Evolutionary conservation across 2,329 filamentous ascomycete species (phyloP), one percentile per base, ranked within the genome.

Genomic region (Fusarium concolor): DNA sequence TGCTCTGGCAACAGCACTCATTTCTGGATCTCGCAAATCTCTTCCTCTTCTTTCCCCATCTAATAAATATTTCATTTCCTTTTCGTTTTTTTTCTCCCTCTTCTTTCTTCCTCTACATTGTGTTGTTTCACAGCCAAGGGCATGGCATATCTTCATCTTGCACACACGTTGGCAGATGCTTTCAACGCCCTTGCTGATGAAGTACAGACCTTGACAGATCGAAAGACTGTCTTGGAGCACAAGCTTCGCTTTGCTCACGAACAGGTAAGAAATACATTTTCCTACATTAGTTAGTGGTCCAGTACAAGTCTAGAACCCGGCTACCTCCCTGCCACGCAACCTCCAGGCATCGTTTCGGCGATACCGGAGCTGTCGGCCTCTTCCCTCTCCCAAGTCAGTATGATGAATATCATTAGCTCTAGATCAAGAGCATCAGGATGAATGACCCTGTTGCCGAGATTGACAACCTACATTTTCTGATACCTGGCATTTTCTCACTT

Each of bases 391-490:
- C 55, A 62, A 58, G 72, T 72, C 72, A 76, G 71, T 68, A 77
- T 81, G 79, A 81, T 81, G 79, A 80, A 74, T 75, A 79, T 62
- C 77, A 77, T 91, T 92, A 93, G 91, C 91, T 93, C 91, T 93
- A 93, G 91, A 93, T 92, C 90, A 90, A 85, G 86, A 92, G 89
- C 85, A 87, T 82, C 85, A 76, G 68, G 65, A 67, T 65, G 74
- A 79, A 83, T 82, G 84, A 82, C 83, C 65, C 60, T 63, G 70
- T 71, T 79, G 78, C 79, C 76, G 80, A 87, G 90, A 92, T 85
- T 83, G 89, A 91, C 79, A 87, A 77, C 70, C 55, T 76, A 77
- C 78, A 78, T 82, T 73, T 75, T 78, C 81, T 82, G 81, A 83
- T 76, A 68, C 53, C 69, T 75, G 69, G 69, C 70, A 44, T 65